phyloP scores from a whole-genome alignment of 441 rosid species.

The Mallotus japonicus region DNA sequence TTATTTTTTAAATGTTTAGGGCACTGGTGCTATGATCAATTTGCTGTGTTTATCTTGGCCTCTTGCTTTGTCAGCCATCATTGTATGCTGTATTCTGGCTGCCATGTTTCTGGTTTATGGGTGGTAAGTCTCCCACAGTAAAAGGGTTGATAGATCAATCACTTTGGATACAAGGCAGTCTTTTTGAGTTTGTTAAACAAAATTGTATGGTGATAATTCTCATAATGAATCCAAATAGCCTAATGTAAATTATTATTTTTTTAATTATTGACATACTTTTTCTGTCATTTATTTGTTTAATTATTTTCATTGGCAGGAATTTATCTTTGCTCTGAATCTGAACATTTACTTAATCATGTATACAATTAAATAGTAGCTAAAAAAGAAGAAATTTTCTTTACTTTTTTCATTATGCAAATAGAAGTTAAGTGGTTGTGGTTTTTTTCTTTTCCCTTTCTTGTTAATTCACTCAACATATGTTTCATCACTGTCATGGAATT shows the following conservation, averaged over 20 bases:
- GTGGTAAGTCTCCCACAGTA: slow-evolving; percentile 34
- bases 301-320: neutral
- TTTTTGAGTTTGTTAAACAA: neutral
- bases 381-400: neutral
- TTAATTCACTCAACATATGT: neutral
- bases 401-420: neutral
- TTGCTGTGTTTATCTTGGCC: slow-evolving; percentile 56
- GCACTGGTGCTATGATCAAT: slow-evolving; percentile 52
- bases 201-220: neutral
- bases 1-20: slow-evolving; percentile 34
- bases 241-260: neutral
- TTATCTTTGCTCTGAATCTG: slow-evolving; percentile 1
- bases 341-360: neutral
- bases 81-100: slow-evolving; percentile 40
- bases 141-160: slow-evolving; percentile 4
- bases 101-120: slow-evolving; percentile 41
- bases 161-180: neutral
- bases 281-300: neutral
- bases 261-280: too few relatives aligned
- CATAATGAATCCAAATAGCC: neutral
- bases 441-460: neutral
- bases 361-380: neutral
- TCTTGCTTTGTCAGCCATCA: slow-evolving; percentile 46
- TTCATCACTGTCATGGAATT: neutral
- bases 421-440: neutral